phyloP scores from a whole-genome alignment of 2,329 filamentous ascomycete genomes.

The Sarocladium kiliense region DNA sequence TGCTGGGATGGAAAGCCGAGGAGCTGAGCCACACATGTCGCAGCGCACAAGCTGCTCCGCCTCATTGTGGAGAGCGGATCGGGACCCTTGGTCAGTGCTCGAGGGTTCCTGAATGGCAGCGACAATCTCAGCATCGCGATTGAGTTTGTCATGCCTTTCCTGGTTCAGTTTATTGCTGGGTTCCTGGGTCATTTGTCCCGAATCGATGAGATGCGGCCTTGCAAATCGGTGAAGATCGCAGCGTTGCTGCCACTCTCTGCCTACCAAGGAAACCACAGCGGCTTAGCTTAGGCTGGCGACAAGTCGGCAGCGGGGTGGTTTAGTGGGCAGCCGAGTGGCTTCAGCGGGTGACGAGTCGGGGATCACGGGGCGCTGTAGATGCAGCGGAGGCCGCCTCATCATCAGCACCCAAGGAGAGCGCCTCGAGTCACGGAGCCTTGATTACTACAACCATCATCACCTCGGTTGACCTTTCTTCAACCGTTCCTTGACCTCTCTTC shows the following conservation, averaged over 20 bases:
- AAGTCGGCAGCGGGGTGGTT: background rate
- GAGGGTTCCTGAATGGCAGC: background rate
- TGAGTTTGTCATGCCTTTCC: background rate
- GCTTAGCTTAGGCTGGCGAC: background rate
- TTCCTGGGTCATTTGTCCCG: too few relatives aligned
- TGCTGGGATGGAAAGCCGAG: background rate
- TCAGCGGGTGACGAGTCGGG: slow-evolving; percentile 4
- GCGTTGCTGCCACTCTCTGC: too few relatives aligned
- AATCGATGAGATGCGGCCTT: too few relatives aligned
- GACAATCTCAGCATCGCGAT: background rate
- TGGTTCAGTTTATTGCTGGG: background rate
- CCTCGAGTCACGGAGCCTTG: background rate
- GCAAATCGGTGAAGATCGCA: too few relatives aligned
- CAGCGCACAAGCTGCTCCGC: background rate
- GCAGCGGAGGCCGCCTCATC: background rate
- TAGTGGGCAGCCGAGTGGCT: background rate
- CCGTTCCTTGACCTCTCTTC: background rate
- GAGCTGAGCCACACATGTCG: slow-evolving; percentile 1
- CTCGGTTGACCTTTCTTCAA: background rate
- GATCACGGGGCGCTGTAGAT: slow-evolving; percentile 4
- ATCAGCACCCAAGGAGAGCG: background rate
- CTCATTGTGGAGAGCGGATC: background rate
- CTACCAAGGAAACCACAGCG: background rate
- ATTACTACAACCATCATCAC: background rate
- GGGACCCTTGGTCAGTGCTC: slow-evolving; percentile 6